Percentiles rank a stretch among this genome's conserved stretches.
phyloP scores from a whole-genome alignment of 345 rosid species.

The Camelina laxa region DNA sequence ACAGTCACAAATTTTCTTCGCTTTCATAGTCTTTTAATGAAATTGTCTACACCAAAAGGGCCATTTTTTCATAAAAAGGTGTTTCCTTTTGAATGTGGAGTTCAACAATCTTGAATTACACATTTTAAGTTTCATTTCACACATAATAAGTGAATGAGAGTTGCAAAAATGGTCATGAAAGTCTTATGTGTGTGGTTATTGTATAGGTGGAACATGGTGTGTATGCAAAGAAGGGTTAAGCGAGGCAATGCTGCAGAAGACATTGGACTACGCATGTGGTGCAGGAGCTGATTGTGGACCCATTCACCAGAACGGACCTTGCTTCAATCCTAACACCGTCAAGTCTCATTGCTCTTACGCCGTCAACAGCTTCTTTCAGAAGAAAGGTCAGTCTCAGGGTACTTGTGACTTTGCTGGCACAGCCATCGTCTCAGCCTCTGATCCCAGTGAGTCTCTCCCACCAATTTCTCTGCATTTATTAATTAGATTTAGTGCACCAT shows the following conservation, averaged over 20 bases:
- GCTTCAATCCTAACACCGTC: slow-evolving; percentile 77
- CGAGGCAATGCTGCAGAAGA: slow-evolving; percentile 66
- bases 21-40: slow-evolving; percentile 13
- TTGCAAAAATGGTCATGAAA: not conserved
- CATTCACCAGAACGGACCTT: slow-evolving; percentile 59
- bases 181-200: slow-evolving; percentile 7
- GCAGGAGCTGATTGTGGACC: slow-evolving; percentile 96
- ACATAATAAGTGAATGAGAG: not conserved
- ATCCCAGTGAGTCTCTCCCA: slow-evolving; percentile 59
- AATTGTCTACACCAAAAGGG: not conserved
- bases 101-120: slow-evolving; percentile 9
- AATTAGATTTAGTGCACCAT: not conserved
- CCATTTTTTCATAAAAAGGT: slow-evolving; percentile 27
- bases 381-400: slow-evolving; percentile 69
- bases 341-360: slow-evolving; percentile 84
- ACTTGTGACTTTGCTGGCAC: slow-evolving; percentile 87
- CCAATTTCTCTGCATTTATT: not conserved
- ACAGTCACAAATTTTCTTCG: slow-evolving; percentile 21
- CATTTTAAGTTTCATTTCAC: slow-evolving; percentile 20
- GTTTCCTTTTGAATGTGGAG: slow-evolving; percentile 26
- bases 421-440: slow-evolving; percentile 57
- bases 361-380: slow-evolving; percentile 91
- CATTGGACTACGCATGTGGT: slow-evolving; percentile 95
- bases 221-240: slow-evolving; percentile 69
- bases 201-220: slow-evolving; percentile 76